Percentiles rank a stretch among this genome's conserved stretches.
Conservation (phyloP, 768 basidiomycete genomes). For the Russula olivacea region DNA sequence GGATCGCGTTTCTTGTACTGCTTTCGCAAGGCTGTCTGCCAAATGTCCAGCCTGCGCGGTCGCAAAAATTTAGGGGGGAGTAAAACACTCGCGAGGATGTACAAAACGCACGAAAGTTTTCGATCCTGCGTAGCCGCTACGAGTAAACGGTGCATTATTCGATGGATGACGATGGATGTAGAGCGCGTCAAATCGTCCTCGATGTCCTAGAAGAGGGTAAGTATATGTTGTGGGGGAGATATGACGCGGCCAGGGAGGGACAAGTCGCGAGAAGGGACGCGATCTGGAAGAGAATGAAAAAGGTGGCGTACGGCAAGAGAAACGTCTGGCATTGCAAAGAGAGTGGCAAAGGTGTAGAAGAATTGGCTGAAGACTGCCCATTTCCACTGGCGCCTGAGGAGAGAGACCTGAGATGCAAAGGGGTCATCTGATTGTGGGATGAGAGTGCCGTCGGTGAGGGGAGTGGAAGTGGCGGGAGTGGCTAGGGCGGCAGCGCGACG, state of each 20-base stretch:
- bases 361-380: constrained; percentile 93
- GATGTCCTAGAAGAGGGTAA: constrained; percentile 49
- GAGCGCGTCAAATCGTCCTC: constrained; percentile 68
- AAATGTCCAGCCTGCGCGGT: constrained; percentile 55
- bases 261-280: constrained; percentile 9
- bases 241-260: constrained; percentile 12
- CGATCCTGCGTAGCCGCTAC: constrained; percentile 73
- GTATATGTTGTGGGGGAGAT: neutral
- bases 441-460: constrained; percentile 16
- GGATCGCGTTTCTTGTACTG: constrained; percentile 75
- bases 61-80: neutral
- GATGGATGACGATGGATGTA: constrained; percentile 55
- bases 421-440: constrained; percentile 20
- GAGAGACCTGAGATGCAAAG: constrained; percentile 35
- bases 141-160: constrained; percentile 69
- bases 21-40: constrained; percentile 71
- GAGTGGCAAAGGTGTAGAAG: constrained; percentile 73
- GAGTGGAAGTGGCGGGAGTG: constrained; percentile 23
- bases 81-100: constrained; percentile 23
- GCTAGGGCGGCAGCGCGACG: constrained; percentile 31
- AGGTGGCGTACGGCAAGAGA: constrained; percentile 49
- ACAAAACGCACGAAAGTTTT: constrained; percentile 58
- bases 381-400: constrained; percentile 78
- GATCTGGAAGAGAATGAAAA: neutral
- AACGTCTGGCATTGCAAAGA: constrained; percentile 68